These are phyloP conservation scores for Erodium moschatum DNA, from an alignment of 441 rosid species.

Conservation along the genomic window DNA sequence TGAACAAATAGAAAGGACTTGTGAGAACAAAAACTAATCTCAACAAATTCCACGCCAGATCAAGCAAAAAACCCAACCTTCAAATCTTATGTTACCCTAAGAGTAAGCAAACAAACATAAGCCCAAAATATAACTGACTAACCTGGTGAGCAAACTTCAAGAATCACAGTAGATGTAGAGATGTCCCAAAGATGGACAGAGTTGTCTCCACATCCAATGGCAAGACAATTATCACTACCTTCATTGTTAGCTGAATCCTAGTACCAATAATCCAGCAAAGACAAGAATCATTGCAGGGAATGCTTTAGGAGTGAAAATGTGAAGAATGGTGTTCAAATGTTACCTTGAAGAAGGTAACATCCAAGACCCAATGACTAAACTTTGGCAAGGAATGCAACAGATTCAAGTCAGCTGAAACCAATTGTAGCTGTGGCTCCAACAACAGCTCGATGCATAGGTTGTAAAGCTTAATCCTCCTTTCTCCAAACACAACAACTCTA, in stretches of 20 bases:
- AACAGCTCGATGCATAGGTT: slow-evolving; percentile 27
- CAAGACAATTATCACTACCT: slow-evolving; percentile 34
- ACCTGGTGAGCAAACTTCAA: slow-evolving; percentile 76
- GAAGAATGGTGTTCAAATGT: not conserved
- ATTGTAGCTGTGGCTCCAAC: slow-evolving; percentile 18
- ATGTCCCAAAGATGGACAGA: slow-evolving; percentile 63
- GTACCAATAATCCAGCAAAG: slow-evolving; percentile 12
- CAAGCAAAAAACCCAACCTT: not conserved
- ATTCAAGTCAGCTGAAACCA: slow-evolving; percentile 31
- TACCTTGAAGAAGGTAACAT: slow-evolving; percentile 71
- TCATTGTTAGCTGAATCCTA: slow-evolving; percentile 32
- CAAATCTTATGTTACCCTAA: not conserved
- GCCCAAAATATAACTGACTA: slow-evolving; percentile 1
- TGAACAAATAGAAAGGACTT: not conserved
- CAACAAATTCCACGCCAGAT: not conserved
- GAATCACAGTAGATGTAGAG: slow-evolving; percentile 35
- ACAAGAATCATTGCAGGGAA: not conserved
- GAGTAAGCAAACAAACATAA: not conserved
- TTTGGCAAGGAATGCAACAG: slow-evolving; percentile 52
- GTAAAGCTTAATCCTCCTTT: slow-evolving; percentile 67
- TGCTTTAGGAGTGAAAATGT: not conserved
- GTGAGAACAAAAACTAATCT: slow-evolving; percentile 1
- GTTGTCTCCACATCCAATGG: slow-evolving; percentile 81
- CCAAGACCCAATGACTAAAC: slow-evolving; percentile 78
- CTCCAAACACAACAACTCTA: slow-evolving; percentile 55